Conservation (phyloP, 257 asterid genomes). For the Primulina tabacum region DNA sequence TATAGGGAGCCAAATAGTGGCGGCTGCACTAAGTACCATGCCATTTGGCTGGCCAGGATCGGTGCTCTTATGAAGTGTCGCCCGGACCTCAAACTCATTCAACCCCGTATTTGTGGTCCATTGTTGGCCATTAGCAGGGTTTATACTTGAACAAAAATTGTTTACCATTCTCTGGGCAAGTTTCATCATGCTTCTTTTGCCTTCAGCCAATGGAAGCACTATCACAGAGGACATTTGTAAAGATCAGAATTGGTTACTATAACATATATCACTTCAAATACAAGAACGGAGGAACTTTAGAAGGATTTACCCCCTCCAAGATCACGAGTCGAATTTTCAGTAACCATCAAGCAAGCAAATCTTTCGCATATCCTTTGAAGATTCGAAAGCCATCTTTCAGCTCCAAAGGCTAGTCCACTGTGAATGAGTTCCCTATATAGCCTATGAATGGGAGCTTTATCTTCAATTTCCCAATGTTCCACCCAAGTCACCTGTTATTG, state of each 20-base stretch:
- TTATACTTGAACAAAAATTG: constrained; percentile 75
- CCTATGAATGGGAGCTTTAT: constrained; percentile 52
- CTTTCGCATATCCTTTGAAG: constrained; percentile 83
- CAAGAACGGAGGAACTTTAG: background rate
- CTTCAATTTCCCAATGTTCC: constrained; percentile 91
- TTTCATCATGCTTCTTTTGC: constrained; percentile 89
- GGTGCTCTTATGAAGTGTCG: constrained; percentile 59
- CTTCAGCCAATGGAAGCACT: constrained; percentile 79
- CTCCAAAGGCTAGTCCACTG: constrained; percentile 83
- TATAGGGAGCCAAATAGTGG: constrained; percentile 91
- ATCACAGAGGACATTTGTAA: background rate
- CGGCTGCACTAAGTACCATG: constrained; percentile 78
- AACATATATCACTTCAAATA: background rate
- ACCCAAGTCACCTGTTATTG: constrained; percentile 78
- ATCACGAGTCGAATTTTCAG: constrained; percentile 57
- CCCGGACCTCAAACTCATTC: constrained; percentile 73
- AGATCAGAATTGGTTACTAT: background rate
- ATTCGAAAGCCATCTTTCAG: constrained; percentile 86
- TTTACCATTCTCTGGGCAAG: constrained; percentile 89
- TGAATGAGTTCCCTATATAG: constrained; percentile 71
- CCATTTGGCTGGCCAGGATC: constrained; percentile 92
- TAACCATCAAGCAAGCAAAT: constrained; percentile 70
- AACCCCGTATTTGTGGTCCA: constrained; percentile 71
- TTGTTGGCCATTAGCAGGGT: constrained; percentile 65
- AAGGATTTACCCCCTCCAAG: constrained; percentile 66